Conservation (phyloP, 805 yeast genomes). For the Komagataella pseudopastoris region DNA sequence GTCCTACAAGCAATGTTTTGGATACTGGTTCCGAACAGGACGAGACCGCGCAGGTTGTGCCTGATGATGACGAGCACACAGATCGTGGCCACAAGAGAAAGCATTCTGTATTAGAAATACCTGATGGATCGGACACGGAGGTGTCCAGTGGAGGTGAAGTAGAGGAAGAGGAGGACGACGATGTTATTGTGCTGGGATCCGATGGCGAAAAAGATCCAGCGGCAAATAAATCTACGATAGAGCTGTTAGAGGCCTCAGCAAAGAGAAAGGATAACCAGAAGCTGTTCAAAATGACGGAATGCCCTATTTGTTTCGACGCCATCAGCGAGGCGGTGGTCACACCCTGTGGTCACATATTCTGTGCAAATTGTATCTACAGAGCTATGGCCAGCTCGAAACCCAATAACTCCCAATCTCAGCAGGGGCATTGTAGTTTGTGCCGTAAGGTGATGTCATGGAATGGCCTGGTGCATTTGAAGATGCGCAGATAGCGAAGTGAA, state of each 20-base stretch:
- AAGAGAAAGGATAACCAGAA: constrained; percentile 9
- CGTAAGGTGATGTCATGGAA: constrained; percentile 16
- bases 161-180: constrained; percentile 8
- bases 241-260: constrained; percentile 12
- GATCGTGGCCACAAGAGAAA: neutral
- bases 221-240: constrained; percentile 19
- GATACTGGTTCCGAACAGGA: neutral
- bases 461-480: constrained; percentile 17
- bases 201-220: constrained; percentile 18
- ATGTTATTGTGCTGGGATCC: constrained; percentile 17
- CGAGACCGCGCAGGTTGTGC: neutral
- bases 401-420: constrained; percentile 7
- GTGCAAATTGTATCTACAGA: constrained; percentile 36
- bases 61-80: neutral
- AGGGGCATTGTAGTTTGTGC: constrained; percentile 20
- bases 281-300: constrained; percentile 21
- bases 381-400: constrained; percentile 31
- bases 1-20: neutral
- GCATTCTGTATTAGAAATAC: neutral
- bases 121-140: constrained; percentile 1
- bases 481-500: constrained; percentile 5
- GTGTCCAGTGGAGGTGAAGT: constrained; percentile 9
- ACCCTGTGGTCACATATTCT: constrained; percentile 47
- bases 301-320: constrained; percentile 45
- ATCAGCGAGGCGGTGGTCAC: constrained; percentile 33